A percentile compares a stretch with the other conserved stretches of the same genome.
Evolutionary conservation across 176 grass and related monocot genomes (phyloP).

Genomic region (Melocanna baccifera): DNA sequence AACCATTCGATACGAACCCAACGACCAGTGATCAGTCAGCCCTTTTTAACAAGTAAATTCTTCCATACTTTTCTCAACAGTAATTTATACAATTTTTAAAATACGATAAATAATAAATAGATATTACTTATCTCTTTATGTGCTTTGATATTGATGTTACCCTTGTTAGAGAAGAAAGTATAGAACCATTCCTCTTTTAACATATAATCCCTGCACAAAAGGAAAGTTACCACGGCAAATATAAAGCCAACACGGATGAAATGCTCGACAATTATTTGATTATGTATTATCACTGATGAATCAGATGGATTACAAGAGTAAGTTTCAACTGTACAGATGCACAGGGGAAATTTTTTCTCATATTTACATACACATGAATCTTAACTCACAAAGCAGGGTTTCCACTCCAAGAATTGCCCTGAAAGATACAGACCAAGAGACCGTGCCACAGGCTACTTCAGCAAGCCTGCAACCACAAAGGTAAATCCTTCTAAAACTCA

Average conservation of each 20-base stretch:
- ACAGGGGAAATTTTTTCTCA: conserved; percentile 2
- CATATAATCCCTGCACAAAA: background rate
- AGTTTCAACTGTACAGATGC: conserved; percentile 40
- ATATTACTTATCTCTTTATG: too few species aligned
- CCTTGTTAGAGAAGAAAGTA: too few species aligned
- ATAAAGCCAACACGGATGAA: background rate
- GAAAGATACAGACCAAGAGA: background rate
- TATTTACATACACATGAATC: too few species aligned
- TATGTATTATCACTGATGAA: conserved; percentile 11
- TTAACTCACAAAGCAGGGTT: conserved; percentile 21
- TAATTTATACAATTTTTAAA: too few species aligned
- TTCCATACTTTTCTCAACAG: too few species aligned
- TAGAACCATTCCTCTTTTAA: too few species aligned
- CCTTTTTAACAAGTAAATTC: too few species aligned
- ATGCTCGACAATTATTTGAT: background rate
- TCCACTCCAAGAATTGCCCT: conserved; percentile 43
- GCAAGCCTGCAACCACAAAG: conserved; percentile 35
- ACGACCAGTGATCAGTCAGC: too few species aligned
- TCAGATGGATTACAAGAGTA: conserved; percentile 2
- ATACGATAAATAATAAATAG: too few species aligned
- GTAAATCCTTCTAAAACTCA: conserved; percentile 1
- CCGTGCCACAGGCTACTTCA: background rate
- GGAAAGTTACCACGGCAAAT: background rate
- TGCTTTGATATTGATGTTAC: too few species aligned
- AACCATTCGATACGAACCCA: too few species aligned